Evolutionary conservation across 345 rosid species (phyloP), one percentile per base, ranked within the genome.

Genomic region (Hevea brasiliensis): DNA sequence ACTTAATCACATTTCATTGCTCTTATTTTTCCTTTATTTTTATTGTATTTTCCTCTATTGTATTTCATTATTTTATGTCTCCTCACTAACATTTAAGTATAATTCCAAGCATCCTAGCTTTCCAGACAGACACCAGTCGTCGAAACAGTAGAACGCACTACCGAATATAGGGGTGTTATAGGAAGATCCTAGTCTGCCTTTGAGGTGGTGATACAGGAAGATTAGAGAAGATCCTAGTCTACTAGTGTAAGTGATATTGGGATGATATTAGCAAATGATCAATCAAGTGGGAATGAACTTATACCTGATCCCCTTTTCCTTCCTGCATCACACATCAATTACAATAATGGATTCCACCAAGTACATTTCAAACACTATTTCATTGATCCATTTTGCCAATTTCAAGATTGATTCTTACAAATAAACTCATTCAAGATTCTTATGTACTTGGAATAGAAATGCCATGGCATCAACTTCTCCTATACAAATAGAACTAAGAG

Each of bases 171-270:
- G n/a, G n/a, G n/a, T n/a, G n/a, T 9, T 35, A 2, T 65, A 92
- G 93, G 40, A 92, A 87, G 79, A 86, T 88, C 20, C 18, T 90
- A 77, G 72, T 83, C 7, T 88, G 89, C 68, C 55, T 83, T 21
- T 62, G 77, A 18, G 84, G 84, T 1, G 71, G 24, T n/a, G n/a
- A n/a, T 2, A 76, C 24, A 2, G 54, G 15, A 1, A 74, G 84
- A 76, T 26, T 59, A 13, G 71, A 73, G 2, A 79, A 80, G 37
- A 87, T 87, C 2, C 17, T n/a, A 1, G 47, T 40, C 81, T 56
- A 17, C 63, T 1, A 55, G 59, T 4, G 85, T 80, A 0, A 86
- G 90, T 3, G 94, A 86, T 0, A 81, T 65, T 2, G 89, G 89
- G 48, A 85, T 88, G 90, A 78, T 88, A 42, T 56, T 88, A 7